phyloP scores from a whole-genome alignment of 257 asterid genomes.

The Penstemon davidsonii region DNA sequence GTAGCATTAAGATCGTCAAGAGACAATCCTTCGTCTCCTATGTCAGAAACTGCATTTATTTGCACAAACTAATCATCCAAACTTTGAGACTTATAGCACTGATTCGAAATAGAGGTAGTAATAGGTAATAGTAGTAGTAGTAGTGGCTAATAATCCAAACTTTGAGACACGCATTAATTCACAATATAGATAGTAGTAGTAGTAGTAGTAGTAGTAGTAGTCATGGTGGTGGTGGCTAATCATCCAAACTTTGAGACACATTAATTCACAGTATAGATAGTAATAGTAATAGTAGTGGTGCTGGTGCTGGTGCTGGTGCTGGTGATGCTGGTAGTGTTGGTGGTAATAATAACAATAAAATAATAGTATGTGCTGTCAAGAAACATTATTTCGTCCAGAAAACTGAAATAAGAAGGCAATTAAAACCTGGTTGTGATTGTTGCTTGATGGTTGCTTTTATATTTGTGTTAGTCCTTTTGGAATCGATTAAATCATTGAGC shows the following conservation, averaged over 20 bases:
- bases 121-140: too few species aligned
- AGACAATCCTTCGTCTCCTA: conserved; percentile 56
- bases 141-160: too few species aligned
- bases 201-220: too few species aligned
- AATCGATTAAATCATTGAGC: conserved; percentile 95
- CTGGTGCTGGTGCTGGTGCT: too few species aligned
- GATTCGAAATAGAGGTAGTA: neutral
- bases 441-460: conserved; percentile 72
- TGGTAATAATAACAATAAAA: too few species aligned
- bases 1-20: conserved; percentile 74
- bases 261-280: too few species aligned
- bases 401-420: conserved; percentile 14
- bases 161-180: too few species aligned
- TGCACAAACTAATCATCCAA: conserved; percentile 19
- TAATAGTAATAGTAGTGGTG: too few species aligned
- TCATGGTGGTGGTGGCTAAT: too few species aligned
- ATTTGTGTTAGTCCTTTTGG: conserved; percentile 88
- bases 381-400: conserved; percentile 24
- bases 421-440: conserved; percentile 61
- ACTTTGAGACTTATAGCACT: conserved; percentile 18
- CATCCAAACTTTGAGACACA: too few species aligned
- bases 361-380: neutral
- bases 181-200: too few species aligned
- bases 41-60: conserved; percentile 47
- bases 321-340: too few species aligned